These are phyloP conservation scores for Cladosporium sp. DNA, from an alignment of 2,329 filamentous ascomycete genomes.

Conservation along the genomic window DNA sequence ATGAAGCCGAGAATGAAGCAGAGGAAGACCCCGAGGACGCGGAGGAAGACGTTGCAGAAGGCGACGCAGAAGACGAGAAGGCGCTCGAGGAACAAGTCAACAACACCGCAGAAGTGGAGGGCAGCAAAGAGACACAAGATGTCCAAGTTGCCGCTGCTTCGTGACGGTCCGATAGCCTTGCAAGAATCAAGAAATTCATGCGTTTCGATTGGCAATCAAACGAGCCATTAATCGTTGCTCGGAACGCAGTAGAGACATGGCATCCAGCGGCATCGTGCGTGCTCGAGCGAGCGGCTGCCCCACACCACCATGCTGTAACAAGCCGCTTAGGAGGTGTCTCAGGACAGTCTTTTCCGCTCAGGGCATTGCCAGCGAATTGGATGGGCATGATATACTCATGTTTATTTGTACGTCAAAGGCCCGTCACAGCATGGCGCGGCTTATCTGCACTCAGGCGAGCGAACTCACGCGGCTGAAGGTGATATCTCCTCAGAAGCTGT, in stretches of 20 bases:
- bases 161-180: neutral
- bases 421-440: neutral
- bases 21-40: conserved; percentile 17
- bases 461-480: no score
- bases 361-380: neutral
- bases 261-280: neutral
- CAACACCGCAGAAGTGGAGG: neutral
- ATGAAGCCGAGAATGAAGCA: conserved; percentile 13
- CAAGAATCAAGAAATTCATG: neutral
- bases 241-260: neutral
- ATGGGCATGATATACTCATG: neutral
- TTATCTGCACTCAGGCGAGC: neutral
- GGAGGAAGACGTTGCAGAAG: conserved; percentile 13
- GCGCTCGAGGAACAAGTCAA: conserved; percentile 2
- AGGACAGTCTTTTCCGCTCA: neutral
- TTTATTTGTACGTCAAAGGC: neutral
- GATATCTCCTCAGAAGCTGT: no score
- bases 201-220: neutral
- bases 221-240: neutral
- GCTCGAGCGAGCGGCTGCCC: neutral
- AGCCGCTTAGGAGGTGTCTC: neutral
- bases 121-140: neutral
- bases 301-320: neutral
- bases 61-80: conserved; percentile 15
- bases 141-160: neutral